Evolutionary conservation across 169 alveolate genomes (phyloP), one percentile per base, ranked within the genome.

Genomic region (Plasmodium berghei): DNA sequence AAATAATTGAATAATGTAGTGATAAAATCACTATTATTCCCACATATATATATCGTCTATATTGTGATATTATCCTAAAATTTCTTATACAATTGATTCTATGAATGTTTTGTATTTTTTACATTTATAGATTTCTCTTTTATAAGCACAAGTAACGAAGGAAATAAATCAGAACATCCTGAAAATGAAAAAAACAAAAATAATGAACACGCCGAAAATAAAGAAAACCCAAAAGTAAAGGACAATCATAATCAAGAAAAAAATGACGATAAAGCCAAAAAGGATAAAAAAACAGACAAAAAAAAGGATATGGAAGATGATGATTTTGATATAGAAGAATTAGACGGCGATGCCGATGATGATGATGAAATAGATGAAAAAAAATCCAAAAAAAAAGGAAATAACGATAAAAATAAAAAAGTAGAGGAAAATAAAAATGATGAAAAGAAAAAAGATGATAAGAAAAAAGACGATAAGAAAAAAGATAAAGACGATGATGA

Each of bases 111-210:
- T 77, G 46, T 16, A 24, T 42, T 28, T 54, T 42, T 16, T 9
- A 49, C 20, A 40, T 42, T 62, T 16, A 18, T 83, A 83, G 90
- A 16, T 46, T 55, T 66, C 49, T 83, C 90, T 56, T 83, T 83
- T 62, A 10, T 67, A 28, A 67, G 67, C 18, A 34, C 52, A 83
- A 42, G 20, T 22, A 83, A 67, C 18, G 49, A 22, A n/a, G 61
- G 14, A 34, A 72, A 54, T 55, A 83, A 59, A 42, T n/a, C 59
- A 5, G 49, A 14, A n/a, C 59, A 66, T 18, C 46, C 61, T 9
- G 72, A 59, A 52, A 22, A 83, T 49, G 72, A 12, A 48, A 72
- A 72, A 72, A 72, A 42, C 22, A 67, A 72, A 10, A n/a, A 54
- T 22, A 12, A 54, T 10, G 69, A 28, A 28, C 71, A 77, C 24